Conservation (phyloP, 1,139 yeast species). For the Martiniozyma asiatica region DNA sequence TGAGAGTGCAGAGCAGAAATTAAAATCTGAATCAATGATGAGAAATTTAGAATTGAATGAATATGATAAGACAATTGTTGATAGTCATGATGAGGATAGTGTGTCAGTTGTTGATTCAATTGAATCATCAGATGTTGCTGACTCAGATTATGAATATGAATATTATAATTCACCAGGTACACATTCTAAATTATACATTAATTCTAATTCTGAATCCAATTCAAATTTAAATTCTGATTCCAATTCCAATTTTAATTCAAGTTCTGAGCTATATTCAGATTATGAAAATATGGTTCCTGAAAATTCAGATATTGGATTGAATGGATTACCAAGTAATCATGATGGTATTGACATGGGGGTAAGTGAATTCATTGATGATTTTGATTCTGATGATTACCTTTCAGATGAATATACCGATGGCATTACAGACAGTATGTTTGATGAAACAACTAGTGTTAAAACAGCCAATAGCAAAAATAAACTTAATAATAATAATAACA, state of each 20-base stretch:
- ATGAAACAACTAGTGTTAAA: constrained; percentile 1
- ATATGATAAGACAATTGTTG: too few relatives aligned
- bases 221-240: too few relatives aligned
- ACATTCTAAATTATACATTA: background rate
- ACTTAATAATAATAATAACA: background rate
- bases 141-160: constrained; percentile 10
- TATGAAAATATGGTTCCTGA: background rate
- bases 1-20: too few relatives aligned
- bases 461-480: constrained; percentile 5
- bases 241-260: too few relatives aligned
- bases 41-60: too few relatives aligned
- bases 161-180: background rate
- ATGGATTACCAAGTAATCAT: background rate
- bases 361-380: constrained; percentile 5
- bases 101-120: constrained; percentile 11
- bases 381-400: constrained; percentile 19
- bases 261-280: too few relatives aligned
- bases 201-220: too few relatives aligned
- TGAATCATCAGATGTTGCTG: constrained; percentile 13
- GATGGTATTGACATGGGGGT: constrained; percentile 6
- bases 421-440: background rate
- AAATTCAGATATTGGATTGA: background rate
- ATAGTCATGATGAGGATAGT: too few relatives aligned
- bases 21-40: too few relatives aligned
- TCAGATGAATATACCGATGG: constrained; percentile 15